A percentile compares a stretch with the other conserved stretches of the same genome.
These are phyloP conservation scores for Cercospora sp. DNA, from an alignment of 2,329 filamentous ascomycete genomes.

Conservation along the genomic window DNA sequence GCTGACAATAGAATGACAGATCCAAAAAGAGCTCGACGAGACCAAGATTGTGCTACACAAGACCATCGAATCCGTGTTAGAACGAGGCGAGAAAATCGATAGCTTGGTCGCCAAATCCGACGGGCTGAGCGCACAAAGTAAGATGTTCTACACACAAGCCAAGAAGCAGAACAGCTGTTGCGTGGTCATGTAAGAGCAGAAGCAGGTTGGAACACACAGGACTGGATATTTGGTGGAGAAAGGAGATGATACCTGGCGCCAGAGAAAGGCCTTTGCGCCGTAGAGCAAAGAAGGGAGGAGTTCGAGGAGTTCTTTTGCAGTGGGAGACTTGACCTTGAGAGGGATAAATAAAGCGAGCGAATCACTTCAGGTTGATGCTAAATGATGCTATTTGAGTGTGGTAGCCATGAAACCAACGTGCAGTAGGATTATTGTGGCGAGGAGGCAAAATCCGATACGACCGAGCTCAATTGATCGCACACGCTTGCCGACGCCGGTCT, in stretches of 20 bases:
- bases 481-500: not conserved
- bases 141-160: constrained; percentile 87
- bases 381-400: not conserved
- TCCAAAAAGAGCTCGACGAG: constrained; percentile 94
- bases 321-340: not conserved
- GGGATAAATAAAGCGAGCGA: constrained; percentile 1
- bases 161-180: constrained; percentile 65
- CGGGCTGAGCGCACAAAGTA: constrained; percentile 84
- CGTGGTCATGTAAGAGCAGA: constrained; percentile 50
- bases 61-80: constrained; percentile 84
- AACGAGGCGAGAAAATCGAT: constrained; percentile 97
- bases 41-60: constrained; percentile 97
- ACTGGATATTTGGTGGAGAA: not conserved
- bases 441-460: not conserved
- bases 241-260: constrained; percentile 5
- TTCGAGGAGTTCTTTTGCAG: not conserved
- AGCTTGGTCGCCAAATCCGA: constrained; percentile 91
- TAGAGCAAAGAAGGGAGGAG: not conserved
- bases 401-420: not conserved
- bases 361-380: not conserved
- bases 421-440: not conserved
- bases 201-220: not conserved
- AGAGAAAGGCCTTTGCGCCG: not conserved
- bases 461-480: not conserved
- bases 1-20: constrained; percentile 56